A percentile compares a stretch with the other conserved stretches of the same genome.
Evolutionary conservation across 768 basidiomycete species (phyloP).

Genomic region (Roridomyces roridus): DNA sequence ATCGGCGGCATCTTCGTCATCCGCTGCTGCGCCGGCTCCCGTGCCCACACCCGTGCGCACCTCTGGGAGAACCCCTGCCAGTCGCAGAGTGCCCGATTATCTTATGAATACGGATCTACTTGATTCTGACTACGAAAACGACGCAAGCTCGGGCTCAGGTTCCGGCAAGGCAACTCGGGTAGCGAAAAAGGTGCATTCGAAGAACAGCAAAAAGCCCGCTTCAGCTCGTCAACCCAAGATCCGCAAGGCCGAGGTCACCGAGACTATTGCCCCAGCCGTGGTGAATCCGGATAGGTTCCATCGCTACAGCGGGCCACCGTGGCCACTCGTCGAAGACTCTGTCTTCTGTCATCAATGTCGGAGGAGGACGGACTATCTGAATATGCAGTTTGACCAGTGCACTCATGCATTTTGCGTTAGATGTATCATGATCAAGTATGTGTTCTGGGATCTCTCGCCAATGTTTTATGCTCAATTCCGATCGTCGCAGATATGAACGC

Average conservation of each 20-base stretch:
- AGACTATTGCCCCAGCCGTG: neutral
- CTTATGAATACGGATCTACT: constrained; percentile 7
- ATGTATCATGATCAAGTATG: constrained; percentile 21
- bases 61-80: neutral
- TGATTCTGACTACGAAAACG: neutral
- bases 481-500: neutral
- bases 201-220: neutral
- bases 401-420: constrained; percentile 8
- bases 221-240: neutral
- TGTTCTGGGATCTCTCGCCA: neutral
- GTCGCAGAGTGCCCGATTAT: neutral
- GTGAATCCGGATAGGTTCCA: constrained; percentile 14
- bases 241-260: constrained; percentile 12
- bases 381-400: constrained; percentile 8
- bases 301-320: constrained; percentile 23
- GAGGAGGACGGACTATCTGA: neutral
- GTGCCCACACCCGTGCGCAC: neutral
- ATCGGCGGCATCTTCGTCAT: neutral
- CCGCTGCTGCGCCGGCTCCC: neutral
- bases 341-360: constrained; percentile 21
- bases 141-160: neutral
- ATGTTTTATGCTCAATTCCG: neutral
- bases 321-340: constrained; percentile 5
- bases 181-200: neutral
- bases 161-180: neutral